These are phyloP conservation scores for Boletus eberwhitei DNA, from an alignment of 768 basidiomycete species.

Conservation along the genomic window DNA sequence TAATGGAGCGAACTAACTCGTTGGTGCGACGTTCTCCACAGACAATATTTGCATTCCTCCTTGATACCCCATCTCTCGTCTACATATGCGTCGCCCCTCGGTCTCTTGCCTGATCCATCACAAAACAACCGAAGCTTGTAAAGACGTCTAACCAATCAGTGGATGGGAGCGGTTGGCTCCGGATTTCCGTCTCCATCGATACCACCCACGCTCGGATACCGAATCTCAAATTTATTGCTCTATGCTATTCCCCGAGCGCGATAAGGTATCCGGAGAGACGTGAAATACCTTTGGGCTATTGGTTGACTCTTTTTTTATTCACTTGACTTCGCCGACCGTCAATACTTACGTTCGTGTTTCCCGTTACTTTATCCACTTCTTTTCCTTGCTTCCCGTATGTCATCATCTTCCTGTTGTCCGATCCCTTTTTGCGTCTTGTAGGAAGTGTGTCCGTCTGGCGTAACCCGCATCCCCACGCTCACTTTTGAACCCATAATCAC, in stretches of 20 bases:
- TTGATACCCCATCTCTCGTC: constrained; percentile 28
- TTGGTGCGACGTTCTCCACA: constrained; percentile 15
- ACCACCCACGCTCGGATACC: constrained; percentile 4
- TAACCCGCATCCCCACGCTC: constrained; percentile 25
- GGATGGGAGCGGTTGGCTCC: constrained; percentile 47
- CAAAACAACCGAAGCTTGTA: constrained; percentile 34
- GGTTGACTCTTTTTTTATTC: constrained; percentile 57
- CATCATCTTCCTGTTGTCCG: constrained; percentile 32
- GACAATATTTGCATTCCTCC: constrained; percentile 30
- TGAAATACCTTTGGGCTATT: constrained; percentile 52
- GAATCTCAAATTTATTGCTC: constrained; percentile 7
- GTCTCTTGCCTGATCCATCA: constrained; percentile 22
- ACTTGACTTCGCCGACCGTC: constrained; percentile 35
- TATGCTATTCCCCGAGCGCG: background rate
- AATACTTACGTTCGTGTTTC: constrained; percentile 24
- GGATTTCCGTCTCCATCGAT: constrained; percentile 30
- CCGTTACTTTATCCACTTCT: constrained; percentile 31
- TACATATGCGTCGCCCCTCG: constrained; percentile 27
- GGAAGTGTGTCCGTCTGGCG: constrained; percentile 22
- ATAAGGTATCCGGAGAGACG: constrained; percentile 14
- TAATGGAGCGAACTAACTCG: constrained; percentile 22
- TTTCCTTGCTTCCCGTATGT: constrained; percentile 10
- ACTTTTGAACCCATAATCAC: constrained; percentile 31
- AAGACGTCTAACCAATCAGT: constrained; percentile 31
- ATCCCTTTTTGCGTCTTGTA: constrained; percentile 22